Base-by-base conservation (phyloP, 225 moss, liverwort and hornwort species). In the Antitrichia curtipendula region DNA sequence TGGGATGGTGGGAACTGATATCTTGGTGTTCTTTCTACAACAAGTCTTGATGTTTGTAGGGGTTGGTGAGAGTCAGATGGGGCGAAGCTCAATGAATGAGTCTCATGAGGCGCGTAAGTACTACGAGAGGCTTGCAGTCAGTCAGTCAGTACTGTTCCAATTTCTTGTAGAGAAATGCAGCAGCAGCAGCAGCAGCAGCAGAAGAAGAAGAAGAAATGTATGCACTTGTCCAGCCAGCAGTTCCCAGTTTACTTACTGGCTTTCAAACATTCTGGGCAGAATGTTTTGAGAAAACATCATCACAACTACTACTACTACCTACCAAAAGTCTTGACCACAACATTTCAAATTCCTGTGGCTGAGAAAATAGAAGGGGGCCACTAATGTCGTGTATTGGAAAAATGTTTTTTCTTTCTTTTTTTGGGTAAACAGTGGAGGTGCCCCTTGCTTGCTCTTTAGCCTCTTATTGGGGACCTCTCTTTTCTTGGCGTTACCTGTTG, bases 31-130 rank as follows among this genome's bases (percentile, higher is more conserved):
- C 85, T 80, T 81, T 40, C 61, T 72, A 83, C 88, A 86, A 75
- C 86, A 84, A 59, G 87, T 88, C 80, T 84, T 86, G 84, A 56
- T 56, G 49, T 40, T 74, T 72, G 87, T 81, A 87, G 83, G 75
- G 88, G 92, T 85, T 91, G 79, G 92, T 88, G 89, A 91, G 92
- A 92, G 82, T 91, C 89, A 86, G 89, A 87, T 90, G 91, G 89
- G 90, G 91, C 92, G 79, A 91, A 90, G 90, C 91, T 91, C 89
- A 87, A 89, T 65, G 90, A 91, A 89, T 23, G 88, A 91, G 90
- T 91, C 87, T 91, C 87, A 84, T 60, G 84, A 91, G 84, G 87
- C 81, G 90, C 50, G 78, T 84, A 59, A 75, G 83, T 36, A 52
- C 52, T 34, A 53, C 52, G 15, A 52, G 66, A 68, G 82, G 53